Percentiles rank a stretch among this genome's conserved stretches.
These are phyloP conservation scores for Microcos paniculata DNA, from an alignment of 345 rosid species.

Conservation along the genomic window DNA sequence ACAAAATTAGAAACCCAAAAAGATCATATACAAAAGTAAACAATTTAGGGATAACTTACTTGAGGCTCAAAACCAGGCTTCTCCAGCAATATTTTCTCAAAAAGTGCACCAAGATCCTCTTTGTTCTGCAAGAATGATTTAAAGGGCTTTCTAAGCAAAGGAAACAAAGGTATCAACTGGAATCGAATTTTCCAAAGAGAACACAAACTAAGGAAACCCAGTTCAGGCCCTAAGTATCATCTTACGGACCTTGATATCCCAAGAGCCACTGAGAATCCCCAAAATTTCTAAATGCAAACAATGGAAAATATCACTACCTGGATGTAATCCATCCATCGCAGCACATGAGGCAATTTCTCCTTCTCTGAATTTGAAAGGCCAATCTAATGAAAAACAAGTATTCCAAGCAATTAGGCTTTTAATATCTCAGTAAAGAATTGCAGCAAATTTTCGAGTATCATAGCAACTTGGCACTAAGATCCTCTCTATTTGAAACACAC, in stretches of 20 bases:
- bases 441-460: neutral
- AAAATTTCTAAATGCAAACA: conserved; percentile 4
- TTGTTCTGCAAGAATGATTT: conserved; percentile 44
- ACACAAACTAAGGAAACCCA: neutral
- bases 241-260: neutral
- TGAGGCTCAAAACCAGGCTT: conserved; percentile 57
- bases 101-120: conserved; percentile 46
- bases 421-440: neutral
- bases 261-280: neutral
- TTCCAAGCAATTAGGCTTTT: neutral
- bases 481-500: neutral
- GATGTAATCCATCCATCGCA: conserved; percentile 87
- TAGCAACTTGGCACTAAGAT: neutral
- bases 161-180: neutral
- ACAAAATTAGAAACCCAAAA: neutral
- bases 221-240: neutral
- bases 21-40: neutral
- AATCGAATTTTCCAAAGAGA: neutral
- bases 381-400: conserved; percentile 42
- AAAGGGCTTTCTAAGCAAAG: neutral
- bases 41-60: conserved; percentile 35
- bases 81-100: conserved; percentile 50
- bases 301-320: conserved; percentile 48
- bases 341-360: conserved; percentile 59
- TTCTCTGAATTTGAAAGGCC: conserved; percentile 49